phyloP scores from a whole-genome alignment of 805 yeast species.

The Huiozyma sinensis region DNA sequence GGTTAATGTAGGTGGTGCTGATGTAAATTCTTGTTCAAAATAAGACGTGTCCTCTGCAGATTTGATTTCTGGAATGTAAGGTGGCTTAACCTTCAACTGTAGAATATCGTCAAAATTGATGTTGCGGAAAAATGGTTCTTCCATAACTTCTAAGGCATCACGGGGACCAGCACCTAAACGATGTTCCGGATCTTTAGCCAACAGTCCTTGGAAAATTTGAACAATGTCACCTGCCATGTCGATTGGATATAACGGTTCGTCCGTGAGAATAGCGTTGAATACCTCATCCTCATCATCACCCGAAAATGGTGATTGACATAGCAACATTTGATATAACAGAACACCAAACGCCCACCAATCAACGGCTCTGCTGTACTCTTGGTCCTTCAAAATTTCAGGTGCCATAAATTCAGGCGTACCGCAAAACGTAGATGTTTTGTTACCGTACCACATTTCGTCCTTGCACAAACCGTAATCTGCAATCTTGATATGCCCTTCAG shows the following conservation, averaged over 20 bases:
- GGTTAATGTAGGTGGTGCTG: conserved; percentile 88
- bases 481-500: conserved; percentile 88
- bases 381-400: conserved; percentile 91
- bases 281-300: conserved; percentile 97
- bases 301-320: conserved; percentile 93
- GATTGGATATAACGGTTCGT: conserved; percentile 93
- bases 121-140: conserved; percentile 85
- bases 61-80: conserved; percentile 77
- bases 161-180: conserved; percentile 81
- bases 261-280: conserved; percentile 89
- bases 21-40: conserved; percentile 90
- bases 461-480: conserved; percentile 98
- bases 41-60: conserved; percentile 86
- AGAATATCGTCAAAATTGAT: conserved; percentile 83
- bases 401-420: conserved; percentile 99
- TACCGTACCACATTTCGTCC: conserved; percentile 79
- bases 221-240: conserved; percentile 97
- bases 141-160: conserved; percentile 92
- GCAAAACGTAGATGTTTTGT: conserved; percentile 88
- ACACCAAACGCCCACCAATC: conserved; percentile 99
- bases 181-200: conserved; percentile 76
- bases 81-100: conserved; percentile 65
- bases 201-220: conserved; percentile 78
- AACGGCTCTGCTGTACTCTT: conserved; percentile 84
- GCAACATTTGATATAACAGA: conserved; percentile 85